Conservation (phyloP, 352 stramenopile species). For the Pseudoperonospora humuli region DNA sequence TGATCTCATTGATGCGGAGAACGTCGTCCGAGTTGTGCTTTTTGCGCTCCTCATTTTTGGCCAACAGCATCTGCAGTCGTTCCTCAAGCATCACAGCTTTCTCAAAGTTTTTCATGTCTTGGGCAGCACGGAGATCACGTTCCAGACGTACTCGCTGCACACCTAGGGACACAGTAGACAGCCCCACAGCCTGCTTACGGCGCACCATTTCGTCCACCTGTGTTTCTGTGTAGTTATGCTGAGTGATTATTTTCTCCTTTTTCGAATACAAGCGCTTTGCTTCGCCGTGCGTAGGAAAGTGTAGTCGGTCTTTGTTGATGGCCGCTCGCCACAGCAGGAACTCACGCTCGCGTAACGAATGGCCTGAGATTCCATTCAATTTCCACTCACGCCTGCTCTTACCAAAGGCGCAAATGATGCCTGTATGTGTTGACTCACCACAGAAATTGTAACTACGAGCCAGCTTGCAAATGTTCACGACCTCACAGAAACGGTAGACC, state of each 20-base stretch:
- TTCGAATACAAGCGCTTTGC: conserved; percentile 51
- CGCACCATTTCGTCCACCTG: conserved; percentile 77
- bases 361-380: conserved; percentile 55
- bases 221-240: conserved; percentile 70
- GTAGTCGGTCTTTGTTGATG: conserved; percentile 69
- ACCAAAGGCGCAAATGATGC: conserved; percentile 67
- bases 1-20: conserved; percentile 81
- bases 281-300: conserved; percentile 65
- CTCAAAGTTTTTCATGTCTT: conserved; percentile 85
- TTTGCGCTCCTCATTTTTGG: conserved; percentile 60
- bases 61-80: conserved; percentile 48
- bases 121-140: conserved; percentile 63
- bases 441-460: conserved; percentile 58
- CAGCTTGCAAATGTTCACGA: conserved; percentile 57
- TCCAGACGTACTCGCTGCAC: conserved; percentile 77
- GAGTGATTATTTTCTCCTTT: conserved; percentile 64
- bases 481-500: conserved; percentile 81
- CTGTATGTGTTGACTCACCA: conserved; percentile 61
- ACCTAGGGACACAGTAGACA: conserved; percentile 55
- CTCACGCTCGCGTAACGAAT: conserved; percentile 69
- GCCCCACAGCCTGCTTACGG: conserved; percentile 58
- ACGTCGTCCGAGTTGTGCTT: conserved; percentile 76
- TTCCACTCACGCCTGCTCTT: conserved; percentile 76
- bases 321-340: conserved; percentile 76
- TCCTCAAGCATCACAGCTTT: conserved; percentile 73